Evolutionary conservation across 805 yeast species (phyloP), one percentile per base, ranked within the genome.

Genomic region (Debaryomyces maramus): DNA sequence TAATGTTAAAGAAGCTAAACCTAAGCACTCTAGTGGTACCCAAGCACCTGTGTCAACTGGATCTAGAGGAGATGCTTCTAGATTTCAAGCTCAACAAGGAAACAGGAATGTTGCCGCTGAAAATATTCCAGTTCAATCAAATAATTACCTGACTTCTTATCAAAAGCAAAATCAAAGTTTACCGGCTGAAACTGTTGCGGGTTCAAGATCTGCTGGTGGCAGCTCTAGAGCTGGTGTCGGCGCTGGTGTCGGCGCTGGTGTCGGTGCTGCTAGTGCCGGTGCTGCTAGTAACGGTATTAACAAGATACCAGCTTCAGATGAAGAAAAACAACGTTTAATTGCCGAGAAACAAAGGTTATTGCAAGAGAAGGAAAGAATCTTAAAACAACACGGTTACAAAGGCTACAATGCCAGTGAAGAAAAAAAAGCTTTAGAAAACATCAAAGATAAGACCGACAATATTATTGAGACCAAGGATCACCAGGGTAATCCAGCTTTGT

Each of bases 391-490:
- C 38, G 27, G 46, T 47, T 20, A 31, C 11, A 26, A 30, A 19
- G 27, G 35, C 3, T 40, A 28, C 24, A 26, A 24, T 23, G 9
- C 29, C 6, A 15, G 28, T 10, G 28, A 24, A 6, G 14, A 20
- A 6, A 32, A 32, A 6, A 35, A 41, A n/a, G 46, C 34, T 1
- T 52, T 58, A 34, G 44, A 49, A 16, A 37, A 48, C 6, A 46
- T 54, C n/a, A 58, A 52, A 39, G 56, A 52, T 24, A 24, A 40
- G 7, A 33, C 45, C 28, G 67, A 60, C 37, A 48, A 53, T 15
- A 53, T 68, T 30, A 52, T 58, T 23, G 28, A 29, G 6, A 28
- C 47, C 9, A 47, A 46, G 33, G 46, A 41, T 30, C 39, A 32
- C 23, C 19, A 35, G 29, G 51, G 51, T 15, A 43, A 42, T 16